Percentiles rank a stretch among this genome's conserved stretches.
Evolutionary conservation across 2,329 filamentous ascomycete species (phyloP).

Genomic region (Microdochium nivale): DNA sequence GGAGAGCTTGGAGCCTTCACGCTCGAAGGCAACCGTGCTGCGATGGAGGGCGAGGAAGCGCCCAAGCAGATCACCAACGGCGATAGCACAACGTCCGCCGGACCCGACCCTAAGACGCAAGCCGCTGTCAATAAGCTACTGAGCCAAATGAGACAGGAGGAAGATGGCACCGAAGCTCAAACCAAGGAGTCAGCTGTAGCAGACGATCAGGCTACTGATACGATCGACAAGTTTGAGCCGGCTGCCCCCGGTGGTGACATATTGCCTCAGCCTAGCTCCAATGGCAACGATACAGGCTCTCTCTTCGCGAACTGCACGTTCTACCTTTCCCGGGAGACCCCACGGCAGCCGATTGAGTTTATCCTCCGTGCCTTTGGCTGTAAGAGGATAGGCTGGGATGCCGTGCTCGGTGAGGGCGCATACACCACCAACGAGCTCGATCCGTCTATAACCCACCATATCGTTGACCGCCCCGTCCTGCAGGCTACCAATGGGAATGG

Average conservation of each 20-base stretch:
- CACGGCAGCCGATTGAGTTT: constrained; percentile 84
- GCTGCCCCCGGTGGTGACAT: constrained; percentile 77
- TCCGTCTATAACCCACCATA: constrained; percentile 86
- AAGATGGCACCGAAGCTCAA: constrained; percentile 31
- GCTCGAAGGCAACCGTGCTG: constrained; percentile 62
- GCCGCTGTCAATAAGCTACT: constrained; percentile 62
- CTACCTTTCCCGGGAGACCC: constrained; percentile 89
- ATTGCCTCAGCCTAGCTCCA: constrained; percentile 66
- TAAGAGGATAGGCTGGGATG: constrained; percentile 92
- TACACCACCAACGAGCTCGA: constrained; percentile 88
- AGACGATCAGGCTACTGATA: constrained; percentile 43
- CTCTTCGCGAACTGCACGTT: constrained; percentile 86
- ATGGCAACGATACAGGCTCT: constrained; percentile 58
- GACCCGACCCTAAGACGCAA: constrained; percentile 54
- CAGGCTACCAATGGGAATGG: constrained; percentile 45
- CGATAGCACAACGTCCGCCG: constrained; percentile 3
- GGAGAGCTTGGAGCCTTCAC: constrained; percentile 88
- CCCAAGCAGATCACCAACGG: constrained; percentile 43
- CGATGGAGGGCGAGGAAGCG: constrained; percentile 42
- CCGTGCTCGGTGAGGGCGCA: constrained; percentile 80
- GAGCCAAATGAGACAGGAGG: constrained; percentile 50
- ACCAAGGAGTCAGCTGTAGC: constrained; percentile 30
- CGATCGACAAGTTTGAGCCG: constrained; percentile 87
- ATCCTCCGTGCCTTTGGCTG: constrained; percentile 90
- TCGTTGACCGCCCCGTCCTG: constrained; percentile 81